Conservation (phyloP, 139 green algal genomes). For the Coelastrella sp. region DNA sequence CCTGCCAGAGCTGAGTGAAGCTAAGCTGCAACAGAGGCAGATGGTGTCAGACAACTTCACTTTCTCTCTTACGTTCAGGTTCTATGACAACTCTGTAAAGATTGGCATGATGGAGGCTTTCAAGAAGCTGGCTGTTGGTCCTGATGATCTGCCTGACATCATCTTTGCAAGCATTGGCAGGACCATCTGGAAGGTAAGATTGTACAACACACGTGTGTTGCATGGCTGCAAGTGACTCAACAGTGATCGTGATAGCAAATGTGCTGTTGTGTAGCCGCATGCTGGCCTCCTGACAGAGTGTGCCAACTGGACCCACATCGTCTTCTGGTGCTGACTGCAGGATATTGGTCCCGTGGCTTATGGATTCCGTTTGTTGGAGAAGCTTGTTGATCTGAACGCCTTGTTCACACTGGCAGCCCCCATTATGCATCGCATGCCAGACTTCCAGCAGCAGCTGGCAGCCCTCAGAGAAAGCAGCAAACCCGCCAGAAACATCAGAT, state of each 20-base stretch:
- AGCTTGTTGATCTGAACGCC: slow-evolving; percentile 60
- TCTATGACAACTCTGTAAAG: slow-evolving; percentile 37
- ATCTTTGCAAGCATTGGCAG: slow-evolving; percentile 82
- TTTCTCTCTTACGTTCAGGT: too few relatives aligned
- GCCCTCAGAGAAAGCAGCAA: slow-evolving; percentile 21
- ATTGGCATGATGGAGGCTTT: slow-evolving; percentile 88
- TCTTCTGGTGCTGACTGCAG: too few relatives aligned
- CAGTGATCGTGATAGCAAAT: neutral
- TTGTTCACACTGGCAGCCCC: slow-evolving; percentile 40
- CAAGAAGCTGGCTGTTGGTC: slow-evolving; percentile 86
- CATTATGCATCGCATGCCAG: slow-evolving; percentile 48
- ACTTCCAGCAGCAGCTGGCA: slow-evolving; percentile 50
- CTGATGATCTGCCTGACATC: slow-evolving; percentile 90
- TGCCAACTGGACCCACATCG: too few relatives aligned
- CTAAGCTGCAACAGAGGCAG: too few relatives aligned
- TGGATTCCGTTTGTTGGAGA: slow-evolving; percentile 88
- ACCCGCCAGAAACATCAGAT: neutral
- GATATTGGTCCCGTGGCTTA: slow-evolving; percentile 70
- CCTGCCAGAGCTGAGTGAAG: too few relatives aligned
- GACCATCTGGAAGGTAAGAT: slow-evolving; percentile 82
- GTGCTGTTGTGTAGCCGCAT: neutral
- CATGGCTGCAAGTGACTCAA: neutral
- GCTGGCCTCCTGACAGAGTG: too few relatives aligned
- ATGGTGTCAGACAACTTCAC: too few relatives aligned
- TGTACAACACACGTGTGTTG: too few relatives aligned